phyloP scores from a whole-genome alignment of 2,329 filamentous ascomycete genomes.

The Pezizomycotina sp. region DNA sequence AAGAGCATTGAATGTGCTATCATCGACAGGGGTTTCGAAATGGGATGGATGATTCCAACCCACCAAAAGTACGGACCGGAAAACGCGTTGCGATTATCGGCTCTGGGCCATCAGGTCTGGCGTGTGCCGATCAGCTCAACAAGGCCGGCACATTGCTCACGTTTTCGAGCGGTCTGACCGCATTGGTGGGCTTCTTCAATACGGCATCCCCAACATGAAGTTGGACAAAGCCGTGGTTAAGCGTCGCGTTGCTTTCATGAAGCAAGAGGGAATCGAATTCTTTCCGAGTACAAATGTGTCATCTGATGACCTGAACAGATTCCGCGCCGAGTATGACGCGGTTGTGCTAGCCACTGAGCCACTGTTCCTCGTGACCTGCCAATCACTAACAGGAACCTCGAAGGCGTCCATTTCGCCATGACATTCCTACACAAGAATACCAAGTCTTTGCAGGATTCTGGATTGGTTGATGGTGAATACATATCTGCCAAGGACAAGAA shows the following conservation, averaged over 20 bases:
- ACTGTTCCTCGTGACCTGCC: conserved; percentile 86
- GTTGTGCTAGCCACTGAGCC: conserved; percentile 85
- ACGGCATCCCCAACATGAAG: conserved; percentile 99
- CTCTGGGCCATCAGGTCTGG: conserved; percentile 80
- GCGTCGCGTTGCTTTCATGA: conserved; percentile 89
- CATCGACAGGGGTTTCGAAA: conserved; percentile 92
- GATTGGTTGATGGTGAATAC: conserved; percentile 66
- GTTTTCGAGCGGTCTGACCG: conserved; percentile 89
- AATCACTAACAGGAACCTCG: conserved; percentile 71
- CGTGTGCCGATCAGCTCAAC: conserved; percentile 85
- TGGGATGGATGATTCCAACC: conserved; percentile 90
- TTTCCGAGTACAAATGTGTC: conserved; percentile 48
- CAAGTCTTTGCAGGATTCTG: conserved; percentile 87
- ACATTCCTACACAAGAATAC: conserved; percentile 93
- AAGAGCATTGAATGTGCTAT: conserved; percentile 98
- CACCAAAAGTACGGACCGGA: conserved; percentile 64
- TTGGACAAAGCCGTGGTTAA: conserved; percentile 95
- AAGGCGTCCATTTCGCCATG: conserved; percentile 93
- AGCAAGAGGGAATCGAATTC: conserved; percentile 69
- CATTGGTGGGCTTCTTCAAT: conserved; percentile 71
- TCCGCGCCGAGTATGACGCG: conserved; percentile 60
- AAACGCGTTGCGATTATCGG: conserved; percentile 82
- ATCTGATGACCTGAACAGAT: conserved; percentile 45
- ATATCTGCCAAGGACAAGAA: conserved; percentile 92
- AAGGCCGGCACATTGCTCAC: conserved; percentile 76